These are phyloP conservation scores for Zymoseptoria pseudotritici DNA, from an alignment of 2,329 filamentous ascomycete genomes.

Conservation along the genomic window DNA sequence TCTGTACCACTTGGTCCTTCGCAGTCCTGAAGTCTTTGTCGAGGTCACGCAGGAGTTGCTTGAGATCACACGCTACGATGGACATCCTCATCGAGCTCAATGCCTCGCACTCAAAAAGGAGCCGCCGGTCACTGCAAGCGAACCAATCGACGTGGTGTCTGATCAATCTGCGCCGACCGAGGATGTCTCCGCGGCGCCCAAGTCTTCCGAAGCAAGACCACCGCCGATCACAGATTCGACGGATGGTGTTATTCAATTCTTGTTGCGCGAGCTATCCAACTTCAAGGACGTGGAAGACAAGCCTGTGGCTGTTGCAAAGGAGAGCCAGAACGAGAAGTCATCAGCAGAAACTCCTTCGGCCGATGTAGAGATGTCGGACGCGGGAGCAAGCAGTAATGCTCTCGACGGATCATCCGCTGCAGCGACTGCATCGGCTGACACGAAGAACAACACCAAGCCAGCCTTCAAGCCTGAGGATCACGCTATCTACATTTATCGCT, in stretches of 20 bases:
- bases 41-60: slow-evolving; percentile 80
- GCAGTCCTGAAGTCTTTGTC: slow-evolving; percentile 78
- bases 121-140: slow-evolving; percentile 19
- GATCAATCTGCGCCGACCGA: slow-evolving; percentile 42
- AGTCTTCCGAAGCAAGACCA: slow-evolving; percentile 60
- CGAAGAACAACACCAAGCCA: slow-evolving; percentile 60
- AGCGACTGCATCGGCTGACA: slow-evolving; percentile 30
- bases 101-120: slow-evolving; percentile 45
- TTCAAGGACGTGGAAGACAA: slow-evolving; percentile 91
- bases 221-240: slow-evolving; percentile 82
- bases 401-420: slow-evolving; percentile 25
- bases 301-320: slow-evolving; percentile 43
- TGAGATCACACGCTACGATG: slow-evolving; percentile 59
- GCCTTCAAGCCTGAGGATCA: slow-evolving; percentile 88
- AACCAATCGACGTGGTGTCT: slow-evolving; percentile 30
- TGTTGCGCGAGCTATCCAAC: slow-evolving; percentile 83
- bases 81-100: slow-evolving; percentile 45
- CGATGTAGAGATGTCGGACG: slow-evolving; percentile 47
- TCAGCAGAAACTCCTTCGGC: slow-evolving; percentile 31
- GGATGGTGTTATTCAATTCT: slow-evolving; percentile 89
- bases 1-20: slow-evolving; percentile 70
- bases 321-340: slow-evolving; percentile 37
- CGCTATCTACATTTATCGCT: slow-evolving; percentile 92
- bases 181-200: slow-evolving; percentile 39
- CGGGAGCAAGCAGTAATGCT: slow-evolving; percentile 12